A percentile compares a stretch with the other conserved stretches of the same genome.
These are phyloP conservation scores for Kwoniella heveanensis DNA, from an alignment of 768 basidiomycete genomes.

Conservation along the genomic window DNA sequence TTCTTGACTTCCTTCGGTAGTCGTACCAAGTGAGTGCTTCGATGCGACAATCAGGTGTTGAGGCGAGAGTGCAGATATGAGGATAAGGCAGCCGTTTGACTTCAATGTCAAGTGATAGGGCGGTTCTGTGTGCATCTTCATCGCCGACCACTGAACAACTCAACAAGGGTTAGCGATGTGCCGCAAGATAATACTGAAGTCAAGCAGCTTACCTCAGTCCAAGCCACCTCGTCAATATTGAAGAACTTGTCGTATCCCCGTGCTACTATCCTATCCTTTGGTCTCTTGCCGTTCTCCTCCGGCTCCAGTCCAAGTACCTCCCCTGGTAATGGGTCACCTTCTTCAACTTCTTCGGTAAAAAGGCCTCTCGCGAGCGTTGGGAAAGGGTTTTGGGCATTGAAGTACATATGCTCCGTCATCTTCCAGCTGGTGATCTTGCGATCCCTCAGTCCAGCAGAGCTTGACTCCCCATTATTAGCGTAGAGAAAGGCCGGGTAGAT, in stretches of 20 bases:
- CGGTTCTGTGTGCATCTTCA: conserved; percentile 69
- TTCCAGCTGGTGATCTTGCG: conserved; percentile 78
- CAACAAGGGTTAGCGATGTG: too few species aligned
- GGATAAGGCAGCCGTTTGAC: conserved; percentile 96
- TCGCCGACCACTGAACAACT: conserved; percentile 79
- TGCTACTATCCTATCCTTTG: conserved; percentile 66
- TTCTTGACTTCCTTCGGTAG: conserved; percentile 24
- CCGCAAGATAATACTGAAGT: too few species aligned
- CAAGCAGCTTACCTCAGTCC: conserved; percentile 75
- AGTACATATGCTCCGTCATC: conserved; percentile 96
- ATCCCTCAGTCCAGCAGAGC: conserved; percentile 10
- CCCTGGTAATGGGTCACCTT: conserved; percentile 36
- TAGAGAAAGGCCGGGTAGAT: conserved; percentile 44
- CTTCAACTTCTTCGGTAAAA: conserved; percentile 63
- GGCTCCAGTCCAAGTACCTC: conserved; percentile 41
- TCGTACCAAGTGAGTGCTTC: conserved; percentile 80
- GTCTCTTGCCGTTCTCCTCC: conserved; percentile 28
- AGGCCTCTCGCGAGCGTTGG: conserved; percentile 92
- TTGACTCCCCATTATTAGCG: conserved; percentile 21
- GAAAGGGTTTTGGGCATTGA: conserved; percentile 83
- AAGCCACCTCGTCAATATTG: conserved; percentile 93
- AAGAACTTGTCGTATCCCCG: conserved; percentile 99
- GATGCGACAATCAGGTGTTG: conserved; percentile 79
- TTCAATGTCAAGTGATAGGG: conserved; percentile 88
- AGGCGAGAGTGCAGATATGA: conserved; percentile 80